phyloP scores from a whole-genome alignment of 73 alveolate genomes.

The Paramecium octaurelia region DNA sequence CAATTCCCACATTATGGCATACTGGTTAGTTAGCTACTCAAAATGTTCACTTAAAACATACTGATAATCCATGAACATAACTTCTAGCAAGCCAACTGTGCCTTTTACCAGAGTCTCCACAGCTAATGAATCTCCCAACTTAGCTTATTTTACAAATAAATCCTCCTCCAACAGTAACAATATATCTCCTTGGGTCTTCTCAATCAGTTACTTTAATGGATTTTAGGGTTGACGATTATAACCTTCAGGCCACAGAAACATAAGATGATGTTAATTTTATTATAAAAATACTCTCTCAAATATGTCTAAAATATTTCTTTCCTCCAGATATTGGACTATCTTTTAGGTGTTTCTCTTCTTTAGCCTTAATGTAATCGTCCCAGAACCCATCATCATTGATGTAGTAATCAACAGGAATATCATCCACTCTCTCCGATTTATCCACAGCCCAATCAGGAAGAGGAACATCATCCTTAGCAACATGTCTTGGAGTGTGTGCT shows the following conservation, averaged over 20 bases:
- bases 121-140: conserved; percentile 16
- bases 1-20: background rate
- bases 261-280: background rate
- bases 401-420: conserved; percentile 21
- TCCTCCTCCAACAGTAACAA: background rate
- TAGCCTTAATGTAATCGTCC: conserved; percentile 21
- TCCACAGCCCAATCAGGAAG: background rate
- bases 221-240: background rate
- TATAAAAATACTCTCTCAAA: background rate
- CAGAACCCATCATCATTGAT: conserved; percentile 51
- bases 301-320: background rate
- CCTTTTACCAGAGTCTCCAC: background rate
- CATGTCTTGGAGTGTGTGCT: background rate
- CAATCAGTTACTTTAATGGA: background rate
- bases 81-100: background rate
- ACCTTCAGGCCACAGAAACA: conserved; percentile 36
- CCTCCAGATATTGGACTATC: background rate
- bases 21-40: background rate
- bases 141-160: background rate
- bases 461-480: background rate
- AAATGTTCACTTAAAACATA: background rate
- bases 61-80: conserved; percentile 16
- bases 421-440: background rate
- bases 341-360: background rate
- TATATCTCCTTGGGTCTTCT: background rate